phyloP scores from a whole-genome alignment of 495 filamentous ascomycete genomes.

The Tuber umbilicatum region DNA sequence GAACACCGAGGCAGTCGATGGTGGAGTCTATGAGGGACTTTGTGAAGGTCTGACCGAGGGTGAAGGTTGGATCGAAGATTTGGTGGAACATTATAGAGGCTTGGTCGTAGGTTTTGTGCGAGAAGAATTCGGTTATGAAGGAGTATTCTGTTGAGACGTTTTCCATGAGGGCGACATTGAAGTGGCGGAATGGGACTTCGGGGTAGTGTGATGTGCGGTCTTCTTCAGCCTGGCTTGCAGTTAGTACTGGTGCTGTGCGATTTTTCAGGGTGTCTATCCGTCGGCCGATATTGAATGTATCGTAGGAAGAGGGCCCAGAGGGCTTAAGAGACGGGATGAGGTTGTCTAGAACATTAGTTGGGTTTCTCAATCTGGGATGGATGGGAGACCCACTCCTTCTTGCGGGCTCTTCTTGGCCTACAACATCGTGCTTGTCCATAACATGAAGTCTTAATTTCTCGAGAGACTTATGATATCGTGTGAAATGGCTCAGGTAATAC shows the following conservation, averaged over 20 bases:
- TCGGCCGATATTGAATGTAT: conserved; percentile 80
- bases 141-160: conserved; percentile 93
- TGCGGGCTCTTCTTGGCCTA: conserved; percentile 68
- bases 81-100: conserved; percentile 62
- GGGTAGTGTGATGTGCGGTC: conserved; percentile 77
- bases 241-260: conserved; percentile 55
- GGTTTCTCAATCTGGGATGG: conserved; percentile 37
- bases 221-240: conserved; percentile 81
- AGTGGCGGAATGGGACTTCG: conserved; percentile 83
- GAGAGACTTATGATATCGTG: conserved; percentile 74
- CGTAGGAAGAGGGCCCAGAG: conserved; percentile 59
- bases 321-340: conserved; percentile 35
- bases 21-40: conserved; percentile 68
- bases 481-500: conserved; percentile 92
- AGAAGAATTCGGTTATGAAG: conserved; percentile 86
- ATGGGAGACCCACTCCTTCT: conserved; percentile 50
- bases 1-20: conserved; percentile 74
- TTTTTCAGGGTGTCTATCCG: conserved; percentile 70
- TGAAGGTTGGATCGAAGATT: conserved; percentile 79
- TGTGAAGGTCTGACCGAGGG: conserved; percentile 68
- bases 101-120: conserved; percentile 52
- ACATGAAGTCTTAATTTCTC: conserved; percentile 75
- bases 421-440: conserved; percentile 74
- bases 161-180: conserved; percentile 88
- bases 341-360: conserved; percentile 33